Evolutionary conservation across 768 basidiomycete genomes (phyloP), one percentile per base, ranked within the genome.

Genomic region (Phylloporus scabripes): DNA sequence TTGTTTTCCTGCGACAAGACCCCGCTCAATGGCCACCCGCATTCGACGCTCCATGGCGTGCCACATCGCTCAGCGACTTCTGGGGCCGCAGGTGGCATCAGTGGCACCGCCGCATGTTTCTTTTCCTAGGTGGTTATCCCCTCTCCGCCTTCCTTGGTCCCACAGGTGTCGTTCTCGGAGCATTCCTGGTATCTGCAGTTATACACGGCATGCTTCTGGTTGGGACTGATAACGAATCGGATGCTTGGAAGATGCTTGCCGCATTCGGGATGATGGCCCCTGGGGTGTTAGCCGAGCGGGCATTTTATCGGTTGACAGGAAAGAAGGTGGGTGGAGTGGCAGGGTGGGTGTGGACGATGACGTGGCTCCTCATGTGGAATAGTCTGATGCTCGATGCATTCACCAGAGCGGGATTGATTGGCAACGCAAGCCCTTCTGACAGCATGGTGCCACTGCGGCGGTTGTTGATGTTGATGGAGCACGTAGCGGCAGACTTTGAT

Each of bases 201-300:
- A 4, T 26, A 15, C 24, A 42, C 51, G 70, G 79, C 47, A 39
- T 75, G 4, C 73, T 74, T 6, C 41, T 79, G 41, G 78, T 76
- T 71, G 72, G 74, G 0, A 69, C 81, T 70, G 74, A 76, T 2
- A 60, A 65, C 7, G 74, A 72, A 6, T 64, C 69, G 0, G 77
- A 81, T 24, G 66, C 75, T n/a, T 46, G 49, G 53, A 48, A 57
- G 24, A 69, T 79, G 37, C 60, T 67, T 0, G 72, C 74, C 1
- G 79, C 77, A 51, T 86, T 84, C 57, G 52, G 81, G 28, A 64
- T 79, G 61, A 80, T 75, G 68, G 81, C 72, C 9, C 51, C 77
- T 0, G 81, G 79, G 1, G 58, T 79, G 12, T 45, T 79, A 2
- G 46, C 76, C 15, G 83, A 85, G 60, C 61, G 40, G 11, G 51